Base-by-base conservation (phyloP, 345 rosid species). In the Limnanthes douglasii region DNA sequence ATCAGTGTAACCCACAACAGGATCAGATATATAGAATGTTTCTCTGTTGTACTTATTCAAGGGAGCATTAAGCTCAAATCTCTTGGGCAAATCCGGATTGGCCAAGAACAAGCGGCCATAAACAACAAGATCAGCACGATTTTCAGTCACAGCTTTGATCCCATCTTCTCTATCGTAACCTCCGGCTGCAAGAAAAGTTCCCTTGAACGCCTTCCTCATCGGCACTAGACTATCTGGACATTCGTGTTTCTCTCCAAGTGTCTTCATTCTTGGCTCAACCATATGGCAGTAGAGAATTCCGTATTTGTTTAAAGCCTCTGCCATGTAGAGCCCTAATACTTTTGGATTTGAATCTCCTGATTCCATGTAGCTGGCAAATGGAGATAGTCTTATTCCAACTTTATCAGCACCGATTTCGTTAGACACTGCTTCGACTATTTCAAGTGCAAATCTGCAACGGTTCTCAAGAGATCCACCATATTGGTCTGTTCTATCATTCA, bases 361-460 rank as follows among this genome's bases (percentile, higher is more conserved):
- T 35, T 82, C 75, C 49, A 39, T 39, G 39, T 56, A 69, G 38
- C 48, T 36, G 0, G 77, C 70, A 33, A 51, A 77, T 0, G 82
- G 85, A 31, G 90, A 82, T 6, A 77, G 54, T 45, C 81, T 64
- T 17, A 77, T 69, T 13, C 85, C 90, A n/a, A 71, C 81, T 59
- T 36, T 68, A 10, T 71, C 74, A n/a, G 82, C 58, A 2, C 94
- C 90, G 2, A 82, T 77, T 50, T 83, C 94, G 3, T 63, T 55
- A 0, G 40, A 46, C 6, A 78, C 58, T 10, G 90, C 85, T 54
- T 73, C 73, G 4, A 82, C 82, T 4, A 74, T 42, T 43, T 77
- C 81, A 2, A 77, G 23, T n/a, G 76, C 42, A 8, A 82, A 73
- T 15, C 67, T 68, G 47, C 84, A 82, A 5, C 76, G 75, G 32